These are phyloP conservation scores for Carnegiea gigantea DNA, from an alignment of 179 eudicot genomes.

Conservation along the genomic window DNA sequence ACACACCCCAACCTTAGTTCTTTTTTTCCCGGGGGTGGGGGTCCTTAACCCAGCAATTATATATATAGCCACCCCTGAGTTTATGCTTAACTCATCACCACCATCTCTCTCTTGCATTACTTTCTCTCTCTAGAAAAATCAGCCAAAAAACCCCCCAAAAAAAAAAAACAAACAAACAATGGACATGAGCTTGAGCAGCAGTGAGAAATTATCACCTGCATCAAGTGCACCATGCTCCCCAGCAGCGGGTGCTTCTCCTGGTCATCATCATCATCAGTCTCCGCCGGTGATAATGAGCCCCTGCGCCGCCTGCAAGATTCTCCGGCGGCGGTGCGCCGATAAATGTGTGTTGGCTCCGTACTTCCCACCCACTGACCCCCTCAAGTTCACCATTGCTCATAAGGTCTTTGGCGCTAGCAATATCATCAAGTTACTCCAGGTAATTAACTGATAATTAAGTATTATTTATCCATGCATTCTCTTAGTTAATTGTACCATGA, in stretches of 20 bases:
- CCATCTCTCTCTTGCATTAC: neutral
- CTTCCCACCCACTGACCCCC: slow-evolving; percentile 72
- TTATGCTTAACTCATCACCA: slow-evolving; percentile 7
- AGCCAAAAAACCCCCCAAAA: neutral
- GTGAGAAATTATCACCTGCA: slow-evolving; percentile 26
- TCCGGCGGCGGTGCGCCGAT: slow-evolving; percentile 60
- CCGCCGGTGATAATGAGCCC: slow-evolving; percentile 48
- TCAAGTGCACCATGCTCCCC: slow-evolving; percentile 23
- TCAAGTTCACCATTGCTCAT: slow-evolving; percentile 73
- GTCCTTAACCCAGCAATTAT: neutral
- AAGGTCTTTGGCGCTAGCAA: slow-evolving; percentile 81
- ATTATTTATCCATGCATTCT: neutral
- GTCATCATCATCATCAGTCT: slow-evolving; percentile 1
- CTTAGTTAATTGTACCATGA: neutral
- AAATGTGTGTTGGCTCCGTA: slow-evolving; percentile 68
- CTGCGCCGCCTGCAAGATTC: slow-evolving; percentile 77
- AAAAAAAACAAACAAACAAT: neutral
- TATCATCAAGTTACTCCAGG: slow-evolving; percentile 76
- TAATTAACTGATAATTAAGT: slow-evolving; percentile 8
- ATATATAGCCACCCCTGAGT: slow-evolving; percentile 17
- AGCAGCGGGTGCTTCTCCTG: neutral
- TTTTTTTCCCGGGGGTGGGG: neutral
- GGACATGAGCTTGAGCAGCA: slow-evolving; percentile 19
- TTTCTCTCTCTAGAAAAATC: neutral
- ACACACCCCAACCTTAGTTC: slow-evolving; percentile 9